These are phyloP conservation scores for Saccharomycopsis malanga DNA, from an alignment of 805 yeast species.

Conservation along the genomic window DNA sequence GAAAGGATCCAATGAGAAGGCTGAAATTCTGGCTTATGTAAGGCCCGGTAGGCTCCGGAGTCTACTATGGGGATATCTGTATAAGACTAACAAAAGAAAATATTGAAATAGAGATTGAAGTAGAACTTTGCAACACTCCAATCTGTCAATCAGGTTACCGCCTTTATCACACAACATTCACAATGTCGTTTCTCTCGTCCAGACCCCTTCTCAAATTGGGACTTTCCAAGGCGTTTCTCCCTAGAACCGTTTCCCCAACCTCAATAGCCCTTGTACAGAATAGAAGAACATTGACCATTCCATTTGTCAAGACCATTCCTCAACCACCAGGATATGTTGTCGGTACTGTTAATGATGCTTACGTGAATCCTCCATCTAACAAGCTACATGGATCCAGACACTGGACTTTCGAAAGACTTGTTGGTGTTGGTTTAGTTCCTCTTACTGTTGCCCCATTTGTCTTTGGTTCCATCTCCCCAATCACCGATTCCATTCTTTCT, in stretches of 20 bases:
- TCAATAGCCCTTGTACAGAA: conserved; percentile 4
- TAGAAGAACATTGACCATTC: conserved; percentile 32
- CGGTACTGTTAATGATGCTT: conserved; percentile 93
- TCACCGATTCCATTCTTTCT: conserved; percentile 65
- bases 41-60: too few relatives aligned
- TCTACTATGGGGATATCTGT: too few relatives aligned
- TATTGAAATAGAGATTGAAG: too few relatives aligned
- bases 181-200: neutral
- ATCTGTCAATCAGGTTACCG: too few relatives aligned
- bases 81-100: too few relatives aligned
- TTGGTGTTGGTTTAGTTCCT: conserved; percentile 71
- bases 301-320: conserved; percentile 52
- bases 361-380: conserved; percentile 52
- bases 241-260: conserved; percentile 8
- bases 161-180: too few relatives aligned
- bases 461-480: conserved; percentile 63
- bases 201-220: neutral
- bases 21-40: too few relatives aligned
- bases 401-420: conserved; percentile 82
- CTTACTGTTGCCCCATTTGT: conserved; percentile 68
- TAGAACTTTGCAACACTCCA: too few relatives aligned
- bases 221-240: too few relatives aligned
- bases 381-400: conserved; percentile 78
- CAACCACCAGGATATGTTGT: conserved; percentile 88
- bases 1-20: too few relatives aligned